Percentiles rank a stretch among this genome's conserved stretches.
Conservation (phyloP, 2,329 filamentous ascomycete genomes). For the Trematosphaeria pertusa region DNA sequence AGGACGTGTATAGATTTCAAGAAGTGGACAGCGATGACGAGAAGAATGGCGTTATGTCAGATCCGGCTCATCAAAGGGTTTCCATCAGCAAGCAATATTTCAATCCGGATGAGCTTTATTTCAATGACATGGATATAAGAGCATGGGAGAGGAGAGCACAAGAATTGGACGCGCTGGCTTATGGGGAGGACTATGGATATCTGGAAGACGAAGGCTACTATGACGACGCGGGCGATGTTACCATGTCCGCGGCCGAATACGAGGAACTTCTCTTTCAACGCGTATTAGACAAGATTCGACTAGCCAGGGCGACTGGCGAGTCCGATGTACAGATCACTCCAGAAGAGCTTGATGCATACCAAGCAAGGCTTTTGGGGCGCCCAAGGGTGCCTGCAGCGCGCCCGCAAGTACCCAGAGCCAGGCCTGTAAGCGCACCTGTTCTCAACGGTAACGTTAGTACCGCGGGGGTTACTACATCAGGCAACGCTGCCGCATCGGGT, state of each 20-base stretch:
- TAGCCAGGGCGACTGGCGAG: slow-evolving; percentile 77
- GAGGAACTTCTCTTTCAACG: slow-evolving; percentile 80
- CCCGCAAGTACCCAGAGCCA: slow-evolving; percentile 25
- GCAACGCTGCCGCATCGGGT: slow-evolving; percentile 36
- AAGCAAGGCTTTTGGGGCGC: slow-evolving; percentile 70
- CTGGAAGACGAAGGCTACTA: slow-evolving; percentile 60
- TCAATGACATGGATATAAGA: slow-evolving; percentile 56
- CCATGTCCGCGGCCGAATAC: slow-evolving; percentile 52
- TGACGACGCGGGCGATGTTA: slow-evolving; percentile 53
- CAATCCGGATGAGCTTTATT: slow-evolving; percentile 56
- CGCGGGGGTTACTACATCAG: slow-evolving; percentile 36
- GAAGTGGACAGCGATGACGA: slow-evolving; percentile 67
- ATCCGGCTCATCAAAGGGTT: slow-evolving; percentile 45
- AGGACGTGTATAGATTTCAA: slow-evolving; percentile 64
- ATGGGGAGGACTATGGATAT: slow-evolving; percentile 59
- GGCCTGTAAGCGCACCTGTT: slow-evolving; percentile 30
- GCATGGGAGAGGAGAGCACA: slow-evolving; percentile 47
- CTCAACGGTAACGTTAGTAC: slow-evolving; percentile 39
- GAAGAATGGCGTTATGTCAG: slow-evolving; percentile 53
- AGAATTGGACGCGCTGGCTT: slow-evolving; percentile 57
- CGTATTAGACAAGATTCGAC: slow-evolving; percentile 80
- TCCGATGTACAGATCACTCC: slow-evolving; percentile 80
- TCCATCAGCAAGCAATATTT: slow-evolving; percentile 38
- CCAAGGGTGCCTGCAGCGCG: slow-evolving; percentile 36
- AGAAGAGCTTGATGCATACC: slow-evolving; percentile 81